phyloP scores from a whole-genome alignment of 768 basidiomycete species.

The Amanita rubescens region DNA sequence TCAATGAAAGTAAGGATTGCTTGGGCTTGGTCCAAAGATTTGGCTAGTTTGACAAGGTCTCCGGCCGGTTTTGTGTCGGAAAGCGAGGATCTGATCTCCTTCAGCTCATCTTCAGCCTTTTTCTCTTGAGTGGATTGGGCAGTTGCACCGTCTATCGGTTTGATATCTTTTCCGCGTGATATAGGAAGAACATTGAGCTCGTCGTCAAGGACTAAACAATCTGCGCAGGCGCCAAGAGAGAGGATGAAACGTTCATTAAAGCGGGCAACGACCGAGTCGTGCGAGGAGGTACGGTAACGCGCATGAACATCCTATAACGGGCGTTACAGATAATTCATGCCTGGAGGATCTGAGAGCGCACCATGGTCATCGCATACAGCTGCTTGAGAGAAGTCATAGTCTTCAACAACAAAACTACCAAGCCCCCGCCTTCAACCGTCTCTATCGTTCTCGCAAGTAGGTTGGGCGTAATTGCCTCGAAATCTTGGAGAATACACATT shows the following conservation, averaged over 20 bases:
- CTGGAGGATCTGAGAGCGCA: conserved; percentile 16
- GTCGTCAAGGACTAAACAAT: conserved; percentile 93
- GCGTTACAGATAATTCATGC: background rate
- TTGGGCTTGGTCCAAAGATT: conserved; percentile 92
- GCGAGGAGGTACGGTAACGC: conserved; percentile 87
- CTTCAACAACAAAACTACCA: conserved; percentile 85
- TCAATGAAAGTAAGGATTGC: conserved; percentile 93
- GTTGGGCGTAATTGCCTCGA: conserved; percentile 97
- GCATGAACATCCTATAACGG: conserved; percentile 83
- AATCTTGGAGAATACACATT: conserved; percentile 95
- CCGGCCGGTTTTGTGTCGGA: conserved; percentile 82
- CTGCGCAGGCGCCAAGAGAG: conserved; percentile 87
- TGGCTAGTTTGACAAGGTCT: conserved; percentile 82
- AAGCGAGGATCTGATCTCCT: conserved; percentile 69
- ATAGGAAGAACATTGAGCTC: conserved; percentile 97
- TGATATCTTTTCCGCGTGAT: conserved; percentile 90
- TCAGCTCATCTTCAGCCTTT: conserved; percentile 56
- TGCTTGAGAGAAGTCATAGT: conserved; percentile 92
- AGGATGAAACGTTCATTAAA: conserved; percentile 99
- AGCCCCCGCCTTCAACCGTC: conserved; percentile 93
- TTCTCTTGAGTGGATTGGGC: conserved; percentile 10
- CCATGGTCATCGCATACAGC: conserved; percentile 87
- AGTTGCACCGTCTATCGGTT: conserved; percentile 44
- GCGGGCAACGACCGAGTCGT: conserved; percentile 82
- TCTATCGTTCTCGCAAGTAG: conserved; percentile 94